Evolutionary conservation across 1,284 basidiomycete species (phyloP).

Genomic region (Xerocomus nothofagi): DNA sequence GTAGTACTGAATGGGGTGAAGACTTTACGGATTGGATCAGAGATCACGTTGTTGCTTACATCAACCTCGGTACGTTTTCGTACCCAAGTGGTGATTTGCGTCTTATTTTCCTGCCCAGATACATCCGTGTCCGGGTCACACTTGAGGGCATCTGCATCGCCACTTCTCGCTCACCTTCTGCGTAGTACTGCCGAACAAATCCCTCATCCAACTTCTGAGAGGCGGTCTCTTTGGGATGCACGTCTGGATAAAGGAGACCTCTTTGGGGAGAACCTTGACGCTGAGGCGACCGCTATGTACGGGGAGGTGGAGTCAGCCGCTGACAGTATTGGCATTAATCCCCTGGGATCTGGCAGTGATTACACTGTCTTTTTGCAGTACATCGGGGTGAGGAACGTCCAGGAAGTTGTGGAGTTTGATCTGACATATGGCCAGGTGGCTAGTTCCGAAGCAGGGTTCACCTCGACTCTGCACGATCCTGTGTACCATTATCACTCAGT

Average conservation of each 20-base stretch:
- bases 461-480: constrained; percentile 49
- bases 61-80: constrained; percentile 64
- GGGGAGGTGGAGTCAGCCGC: constrained; percentile 21
- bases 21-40: constrained; percentile 77
- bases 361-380: constrained; percentile 70
- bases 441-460: constrained; percentile 55
- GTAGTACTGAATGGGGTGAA: constrained; percentile 80
- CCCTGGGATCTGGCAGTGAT: constrained; percentile 66
- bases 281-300: constrained; percentile 32
- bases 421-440: constrained; percentile 43
- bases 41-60: constrained; percentile 71
- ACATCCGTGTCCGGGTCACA: constrained; percentile 60
- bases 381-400: constrained; percentile 43
- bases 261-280: constrained; percentile 35
- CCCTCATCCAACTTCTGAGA: constrained; percentile 49
- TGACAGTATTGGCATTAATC: constrained; percentile 36
- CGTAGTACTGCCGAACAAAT: constrained; percentile 56
- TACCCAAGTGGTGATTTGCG: neutral
- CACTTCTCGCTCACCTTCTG: constrained; percentile 71
- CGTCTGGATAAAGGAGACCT: constrained; percentile 43
- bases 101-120: constrained; percentile 41
- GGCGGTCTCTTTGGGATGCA: constrained; percentile 53
- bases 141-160: constrained; percentile 55
- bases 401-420: neutral
- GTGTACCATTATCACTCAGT: constrained; percentile 79